Percentiles rank a stretch among this genome's conserved stretches.
These are phyloP conservation scores for Colletotrichum melonis DNA, from an alignment of 2,329 filamentous ascomycete species.

Conservation along the genomic window DNA sequence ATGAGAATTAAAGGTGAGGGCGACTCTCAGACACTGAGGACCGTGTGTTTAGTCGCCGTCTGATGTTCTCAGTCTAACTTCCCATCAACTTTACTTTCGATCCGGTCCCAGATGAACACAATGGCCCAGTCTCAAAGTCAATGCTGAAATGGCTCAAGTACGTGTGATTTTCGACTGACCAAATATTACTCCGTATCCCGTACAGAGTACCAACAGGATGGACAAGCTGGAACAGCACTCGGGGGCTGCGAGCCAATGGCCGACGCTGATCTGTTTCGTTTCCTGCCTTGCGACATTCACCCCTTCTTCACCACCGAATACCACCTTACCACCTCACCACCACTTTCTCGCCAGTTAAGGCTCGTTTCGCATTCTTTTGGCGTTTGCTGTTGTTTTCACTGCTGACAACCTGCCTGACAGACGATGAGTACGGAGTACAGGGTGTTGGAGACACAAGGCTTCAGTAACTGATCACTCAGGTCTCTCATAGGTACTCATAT, in stretches of 20 bases:
- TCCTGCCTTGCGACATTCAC: constrained; percentile 17
- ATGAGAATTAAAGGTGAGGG: neutral
- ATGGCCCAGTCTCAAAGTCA: neutral
- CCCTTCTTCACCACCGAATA: neutral
- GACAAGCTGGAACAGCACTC: neutral
- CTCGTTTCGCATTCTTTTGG: neutral
- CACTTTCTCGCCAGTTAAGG: neutral
- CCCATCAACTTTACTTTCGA: neutral
- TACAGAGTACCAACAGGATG: neutral
- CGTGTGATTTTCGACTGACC: neutral
- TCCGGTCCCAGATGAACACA: neutral
- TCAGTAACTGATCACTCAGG: neutral
- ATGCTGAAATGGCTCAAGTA: neutral
- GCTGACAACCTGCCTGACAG: neutral
- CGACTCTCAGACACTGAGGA: neutral
- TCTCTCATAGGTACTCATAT: neutral
- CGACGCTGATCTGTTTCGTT: constrained; percentile 17
- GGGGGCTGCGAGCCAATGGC: constrained; percentile 7
- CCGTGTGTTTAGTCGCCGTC: neutral
- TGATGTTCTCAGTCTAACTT: neutral
- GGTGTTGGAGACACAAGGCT: no score
- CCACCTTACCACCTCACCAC: neutral
- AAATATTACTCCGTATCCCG: neutral
- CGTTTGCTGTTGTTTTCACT: neutral
- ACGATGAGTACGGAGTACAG: neutral